Evolutionary conservation across 2,329 filamentous ascomycete species (phyloP).

Genomic region (Epichloe festucae): DNA sequence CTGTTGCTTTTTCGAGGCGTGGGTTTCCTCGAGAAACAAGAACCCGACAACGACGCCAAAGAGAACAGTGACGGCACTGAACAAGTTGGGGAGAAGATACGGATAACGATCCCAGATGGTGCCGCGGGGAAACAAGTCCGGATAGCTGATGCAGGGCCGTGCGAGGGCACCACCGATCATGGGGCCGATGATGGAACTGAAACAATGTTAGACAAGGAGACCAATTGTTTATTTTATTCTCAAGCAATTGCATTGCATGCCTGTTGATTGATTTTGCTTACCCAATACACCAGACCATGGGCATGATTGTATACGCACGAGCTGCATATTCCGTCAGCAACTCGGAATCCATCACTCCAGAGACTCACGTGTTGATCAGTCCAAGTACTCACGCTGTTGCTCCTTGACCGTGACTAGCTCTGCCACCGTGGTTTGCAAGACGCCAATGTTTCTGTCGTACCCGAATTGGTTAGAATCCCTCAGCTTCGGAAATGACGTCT

Average conservation of each 20-base stretch:
- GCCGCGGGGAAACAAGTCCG: constrained; percentile 54
- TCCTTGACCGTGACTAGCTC: constrained; percentile 88
- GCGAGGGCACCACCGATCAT: constrained; percentile 84
- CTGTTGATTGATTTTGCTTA: constrained; percentile 26
- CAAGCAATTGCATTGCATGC: not conserved
- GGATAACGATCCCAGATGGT: constrained; percentile 78
- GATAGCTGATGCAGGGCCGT: constrained; percentile 73
- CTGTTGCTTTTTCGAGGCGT: constrained; percentile 64
- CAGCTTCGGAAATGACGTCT: not conserved
- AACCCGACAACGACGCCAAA: constrained; percentile 67
- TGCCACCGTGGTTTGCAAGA: constrained; percentile 87
- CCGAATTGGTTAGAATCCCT: not conserved
- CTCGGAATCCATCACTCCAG: not conserved
- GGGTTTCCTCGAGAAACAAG: constrained; percentile 88
- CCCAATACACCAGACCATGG: constrained; percentile 94
- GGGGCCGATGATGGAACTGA: constrained; percentile 78
- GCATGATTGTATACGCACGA: constrained; percentile 94
- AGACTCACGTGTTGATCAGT: not conserved
- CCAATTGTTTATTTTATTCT: not conserved
- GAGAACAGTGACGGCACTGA: constrained; percentile 67
- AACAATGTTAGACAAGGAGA: constrained; percentile 4
- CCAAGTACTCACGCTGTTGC: constrained; percentile 60
- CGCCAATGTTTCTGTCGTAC: constrained; percentile 66
- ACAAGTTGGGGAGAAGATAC: constrained; percentile 84
- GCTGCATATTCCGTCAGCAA: constrained; percentile 32